Conservation (phyloP, 768 basidiomycete species). For the Auriculariales sp. region DNA sequence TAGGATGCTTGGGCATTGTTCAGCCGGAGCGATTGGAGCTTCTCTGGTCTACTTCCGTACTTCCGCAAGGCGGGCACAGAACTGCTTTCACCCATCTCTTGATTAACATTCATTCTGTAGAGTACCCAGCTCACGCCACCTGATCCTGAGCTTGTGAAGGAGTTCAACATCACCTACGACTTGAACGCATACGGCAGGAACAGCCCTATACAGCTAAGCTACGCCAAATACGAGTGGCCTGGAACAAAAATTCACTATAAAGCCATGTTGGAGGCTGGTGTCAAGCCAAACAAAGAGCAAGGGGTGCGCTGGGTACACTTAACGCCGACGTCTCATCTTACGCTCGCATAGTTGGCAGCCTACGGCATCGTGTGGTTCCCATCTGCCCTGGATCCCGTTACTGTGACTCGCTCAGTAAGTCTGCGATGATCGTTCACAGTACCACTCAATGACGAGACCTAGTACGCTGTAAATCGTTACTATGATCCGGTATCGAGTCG, state of each 20-base stretch:
- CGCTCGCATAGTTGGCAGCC: background rate
- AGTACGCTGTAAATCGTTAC: conserved; percentile 1
- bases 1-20: conserved; percentile 1
- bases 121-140: background rate
- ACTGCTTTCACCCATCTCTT: background rate
- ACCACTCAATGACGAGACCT: too few species aligned
- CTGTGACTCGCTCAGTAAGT: background rate
- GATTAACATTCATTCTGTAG: background rate
- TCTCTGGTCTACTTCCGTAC: background rate
- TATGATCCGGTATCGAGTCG: background rate
- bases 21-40: background rate
- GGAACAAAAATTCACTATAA: background rate
- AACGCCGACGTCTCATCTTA: too few species aligned
- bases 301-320: background rate
- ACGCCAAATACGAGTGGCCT: background rate
- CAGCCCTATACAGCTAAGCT: conserved; percentile 1
- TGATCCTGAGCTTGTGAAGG: background rate
- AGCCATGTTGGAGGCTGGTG: background rate
- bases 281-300: background rate
- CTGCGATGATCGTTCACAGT: too few species aligned
- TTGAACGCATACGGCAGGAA: background rate
- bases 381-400: background rate
- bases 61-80: background rate
- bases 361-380: conserved; percentile 3
- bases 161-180: conserved; percentile 2